Base-by-base conservation (phyloP, 1,284 basidiomycete species). In the Cryptococcus hybrid region DNA sequence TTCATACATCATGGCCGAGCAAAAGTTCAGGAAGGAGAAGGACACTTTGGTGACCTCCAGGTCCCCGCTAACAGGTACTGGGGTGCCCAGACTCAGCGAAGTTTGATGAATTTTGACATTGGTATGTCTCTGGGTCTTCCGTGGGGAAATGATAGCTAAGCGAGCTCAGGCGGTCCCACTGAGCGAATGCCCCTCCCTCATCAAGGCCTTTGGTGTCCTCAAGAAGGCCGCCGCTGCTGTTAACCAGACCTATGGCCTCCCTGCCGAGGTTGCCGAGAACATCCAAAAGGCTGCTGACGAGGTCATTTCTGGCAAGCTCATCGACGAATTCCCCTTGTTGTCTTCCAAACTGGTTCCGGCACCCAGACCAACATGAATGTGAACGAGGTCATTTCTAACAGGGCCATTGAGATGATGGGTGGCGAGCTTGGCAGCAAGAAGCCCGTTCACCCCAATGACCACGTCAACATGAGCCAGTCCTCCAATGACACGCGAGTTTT, bases 291-390 rank as follows among this genome's bases (percentile, higher is more conserved):
- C 96, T 57, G 90, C 96, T 52, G 94, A 99, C 79, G 96, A 99
- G 88, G 95, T 99, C 71, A 98, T 99, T 76, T 89, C 89, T 53
- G 95, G 95, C 60, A 92, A 94, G 79, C 85, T 99, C 60, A 84
- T 88, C 43, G 92, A 92, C 65, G 90, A 99, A 79, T 99, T 99
- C 82, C 96, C 34, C 82, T 99, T 42, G 96, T 99, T 56, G 95
- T 99, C 51, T 51, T 97, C 85, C 96, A 99, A 81, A 99, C 96
- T 49, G 96, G 96, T 58, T 96, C 92, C 58, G 96, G 96, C 52
- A 99, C 96, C 3, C 96, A 99, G 80, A 95, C 91, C 77, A 99
- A 99, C 83, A 99, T 99, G 96, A 99, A 99, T 80, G 90, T 86
- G 61, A 99, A 99, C 79, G 96, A 99, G 85, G 95, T 99, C 73